Evolutionary conservation across 2,329 filamentous ascomycete genomes (phyloP).

Genomic region (Alternaria sp.): DNA sequence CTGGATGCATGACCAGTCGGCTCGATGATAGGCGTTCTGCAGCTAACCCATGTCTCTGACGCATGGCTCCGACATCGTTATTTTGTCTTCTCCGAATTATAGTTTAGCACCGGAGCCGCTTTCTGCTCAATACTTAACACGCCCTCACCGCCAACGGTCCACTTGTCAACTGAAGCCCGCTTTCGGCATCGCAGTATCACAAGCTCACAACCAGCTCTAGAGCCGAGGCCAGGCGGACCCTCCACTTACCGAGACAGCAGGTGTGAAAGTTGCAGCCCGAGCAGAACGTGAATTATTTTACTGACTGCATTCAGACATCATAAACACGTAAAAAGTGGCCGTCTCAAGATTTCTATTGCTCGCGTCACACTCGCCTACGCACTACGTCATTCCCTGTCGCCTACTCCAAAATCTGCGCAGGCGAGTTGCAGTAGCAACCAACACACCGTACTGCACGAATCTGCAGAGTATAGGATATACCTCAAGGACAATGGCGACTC

Average conservation of each 20-base stretch:
- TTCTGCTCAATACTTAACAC: constrained; percentile 1
- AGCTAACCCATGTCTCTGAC: constrained; percentile 25
- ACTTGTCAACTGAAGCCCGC: constrained; percentile 20
- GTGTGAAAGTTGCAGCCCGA: constrained; percentile 37
- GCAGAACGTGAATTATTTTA: constrained; percentile 24
- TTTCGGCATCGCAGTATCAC: constrained; percentile 45
- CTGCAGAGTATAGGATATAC: constrained; percentile 11
- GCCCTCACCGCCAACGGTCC: constrained; percentile 25
- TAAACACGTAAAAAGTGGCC: constrained; percentile 38
- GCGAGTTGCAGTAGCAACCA: constrained; percentile 16
- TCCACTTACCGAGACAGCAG: constrained; percentile 29
- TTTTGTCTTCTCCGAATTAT: background rate
- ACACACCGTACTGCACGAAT: constrained; percentile 14
- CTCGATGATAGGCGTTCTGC: constrained; percentile 7
- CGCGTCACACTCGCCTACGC: constrained; percentile 23
- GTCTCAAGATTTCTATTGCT: constrained; percentile 22
- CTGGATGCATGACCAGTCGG: constrained; percentile 24
- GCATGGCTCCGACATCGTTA: constrained; percentile 12
- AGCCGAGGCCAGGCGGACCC: constrained; percentile 42
- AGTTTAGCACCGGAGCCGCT: constrained; percentile 5
- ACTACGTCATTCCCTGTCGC: constrained; percentile 34
- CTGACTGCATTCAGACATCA: constrained; percentile 20
- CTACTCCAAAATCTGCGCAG: constrained; percentile 20
- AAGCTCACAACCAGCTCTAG: constrained; percentile 26
- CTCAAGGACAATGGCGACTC: constrained; percentile 56